phyloP scores from a whole-genome alignment of 179 eudicot genomes.

The Silene vulgaris region DNA sequence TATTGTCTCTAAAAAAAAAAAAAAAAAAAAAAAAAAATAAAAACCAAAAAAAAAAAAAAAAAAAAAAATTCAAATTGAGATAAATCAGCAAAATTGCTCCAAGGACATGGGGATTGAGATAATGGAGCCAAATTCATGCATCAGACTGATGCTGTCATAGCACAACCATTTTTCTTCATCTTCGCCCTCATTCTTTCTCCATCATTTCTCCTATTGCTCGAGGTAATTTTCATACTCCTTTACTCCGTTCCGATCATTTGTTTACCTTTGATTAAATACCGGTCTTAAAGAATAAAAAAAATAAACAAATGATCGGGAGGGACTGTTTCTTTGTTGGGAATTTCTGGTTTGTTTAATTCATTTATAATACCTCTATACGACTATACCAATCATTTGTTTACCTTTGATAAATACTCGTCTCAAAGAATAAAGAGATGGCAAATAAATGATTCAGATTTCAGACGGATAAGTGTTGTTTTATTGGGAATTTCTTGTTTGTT shows the following conservation, averaged over 20 bases:
- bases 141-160: conserved; percentile 87
- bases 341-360: background rate
- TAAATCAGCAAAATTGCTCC: background rate
- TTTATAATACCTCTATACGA: background rate
- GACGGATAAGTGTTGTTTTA: too few relatives aligned
- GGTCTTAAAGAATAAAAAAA: too few relatives aligned
- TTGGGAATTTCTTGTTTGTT: background rate
- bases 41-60: background rate
- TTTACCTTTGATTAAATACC: too few relatives aligned
- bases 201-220: conserved; percentile 65
- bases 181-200: conserved; percentile 60
- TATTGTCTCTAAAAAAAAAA: too few relatives aligned
- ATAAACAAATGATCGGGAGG: too few relatives aligned
- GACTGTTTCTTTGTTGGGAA: too few relatives aligned
- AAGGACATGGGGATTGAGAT: conserved; percentile 45
- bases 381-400: too few relatives aligned
- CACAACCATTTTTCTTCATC: conserved; percentile 70
- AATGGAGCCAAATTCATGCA: conserved; percentile 72
- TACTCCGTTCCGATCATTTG: too few relatives aligned
- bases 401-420: too few relatives aligned
- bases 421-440: too few relatives aligned
- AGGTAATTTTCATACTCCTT: conserved; percentile 31
- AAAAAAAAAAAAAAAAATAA: too few relatives aligned
- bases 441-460: too few relatives aligned
- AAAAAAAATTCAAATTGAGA: background rate